These are phyloP conservation scores for Sclerotinia minor DNA, from an alignment of 2,329 filamentous ascomycete genomes.

Conservation along the genomic window DNA sequence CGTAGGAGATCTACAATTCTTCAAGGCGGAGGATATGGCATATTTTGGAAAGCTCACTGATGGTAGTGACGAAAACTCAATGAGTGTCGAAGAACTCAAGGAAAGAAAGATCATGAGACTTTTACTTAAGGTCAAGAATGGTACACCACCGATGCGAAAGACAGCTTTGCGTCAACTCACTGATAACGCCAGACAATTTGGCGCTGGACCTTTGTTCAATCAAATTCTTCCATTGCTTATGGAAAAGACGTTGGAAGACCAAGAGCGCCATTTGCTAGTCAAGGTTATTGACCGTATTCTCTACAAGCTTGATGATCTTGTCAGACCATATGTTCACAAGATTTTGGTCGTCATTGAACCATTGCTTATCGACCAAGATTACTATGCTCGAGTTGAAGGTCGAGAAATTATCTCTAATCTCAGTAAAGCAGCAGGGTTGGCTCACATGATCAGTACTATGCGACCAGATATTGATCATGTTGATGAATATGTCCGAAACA, in stretches of 20 bases:
- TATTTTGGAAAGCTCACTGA: slow-evolving; percentile 98
- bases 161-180: slow-evolving; percentile 95
- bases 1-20: slow-evolving; percentile 93
- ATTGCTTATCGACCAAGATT: slow-evolving; percentile 98
- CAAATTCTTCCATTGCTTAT: slow-evolving; percentile 95
- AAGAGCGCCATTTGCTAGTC: slow-evolving; percentile 95
- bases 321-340: slow-evolving; percentile 95
- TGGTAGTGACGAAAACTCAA: slow-evolving; percentile 83
- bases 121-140: slow-evolving; percentile 97
- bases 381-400: slow-evolving; percentile 96
- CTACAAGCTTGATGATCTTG: slow-evolving; percentile 96
- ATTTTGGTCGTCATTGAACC: slow-evolving; percentile 98
- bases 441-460: slow-evolving; percentile 99
- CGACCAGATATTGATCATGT: slow-evolving; percentile 97
- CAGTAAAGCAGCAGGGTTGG: slow-evolving; percentile 91
- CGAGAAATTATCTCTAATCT: slow-evolving; percentile 99
- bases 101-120: slow-evolving; percentile 98
- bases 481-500: slow-evolving; percentile 98
- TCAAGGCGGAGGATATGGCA: slow-evolving; percentile 97
- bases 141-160: slow-evolving; percentile 97
- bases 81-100: slow-evolving; percentile 94
- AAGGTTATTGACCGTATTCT: slow-evolving; percentile 98
- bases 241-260: slow-evolving; percentile 97
- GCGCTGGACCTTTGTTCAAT: slow-evolving; percentile 90
- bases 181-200: slow-evolving; percentile 95